phyloP scores from a whole-genome alignment of 805 yeast genomes.

The Saturnispora sanitii region DNA sequence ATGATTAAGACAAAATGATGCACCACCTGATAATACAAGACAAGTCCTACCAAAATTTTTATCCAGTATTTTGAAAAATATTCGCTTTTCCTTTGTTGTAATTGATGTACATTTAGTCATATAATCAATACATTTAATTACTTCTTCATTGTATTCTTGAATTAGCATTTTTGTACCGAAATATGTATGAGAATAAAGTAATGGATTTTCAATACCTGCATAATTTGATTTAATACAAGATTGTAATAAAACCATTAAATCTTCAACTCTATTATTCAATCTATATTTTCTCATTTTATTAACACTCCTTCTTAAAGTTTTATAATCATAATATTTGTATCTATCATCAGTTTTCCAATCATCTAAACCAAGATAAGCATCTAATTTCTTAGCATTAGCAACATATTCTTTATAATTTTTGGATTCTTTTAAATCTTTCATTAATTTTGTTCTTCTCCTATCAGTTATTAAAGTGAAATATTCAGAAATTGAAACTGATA shows the following conservation, averaged over 20 bases:
- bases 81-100: slow-evolving; percentile 32
- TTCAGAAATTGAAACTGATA: slow-evolving; percentile 57
- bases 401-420: slow-evolving; percentile 53
- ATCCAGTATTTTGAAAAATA: slow-evolving; percentile 46
- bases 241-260: slow-evolving; percentile 46
- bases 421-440: slow-evolving; percentile 41
- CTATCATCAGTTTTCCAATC: slow-evolving; percentile 54
- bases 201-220: slow-evolving; percentile 69
- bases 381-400: slow-evolving; percentile 46
- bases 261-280: slow-evolving; percentile 28
- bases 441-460: slow-evolving; percentile 42
- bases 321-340: slow-evolving; percentile 61
- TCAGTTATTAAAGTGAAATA: slow-evolving; percentile 44
- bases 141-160: slow-evolving; percentile 43
- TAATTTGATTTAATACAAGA: slow-evolving; percentile 63
- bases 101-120: slow-evolving; percentile 33
- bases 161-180: slow-evolving; percentile 63
- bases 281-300: slow-evolving; percentile 32
- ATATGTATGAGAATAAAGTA: slow-evolving; percentile 62
- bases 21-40: slow-evolving; percentile 69
- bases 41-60: slow-evolving; percentile 67
- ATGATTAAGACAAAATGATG: slow-evolving; percentile 67
- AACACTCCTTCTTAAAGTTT: slow-evolving; percentile 42
- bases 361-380: slow-evolving; percentile 46
- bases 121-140: slow-evolving; percentile 36